Evolutionary conservation across 2,329 filamentous ascomycete species (phyloP).

Genomic region (Colletotrichum spinosum): DNA sequence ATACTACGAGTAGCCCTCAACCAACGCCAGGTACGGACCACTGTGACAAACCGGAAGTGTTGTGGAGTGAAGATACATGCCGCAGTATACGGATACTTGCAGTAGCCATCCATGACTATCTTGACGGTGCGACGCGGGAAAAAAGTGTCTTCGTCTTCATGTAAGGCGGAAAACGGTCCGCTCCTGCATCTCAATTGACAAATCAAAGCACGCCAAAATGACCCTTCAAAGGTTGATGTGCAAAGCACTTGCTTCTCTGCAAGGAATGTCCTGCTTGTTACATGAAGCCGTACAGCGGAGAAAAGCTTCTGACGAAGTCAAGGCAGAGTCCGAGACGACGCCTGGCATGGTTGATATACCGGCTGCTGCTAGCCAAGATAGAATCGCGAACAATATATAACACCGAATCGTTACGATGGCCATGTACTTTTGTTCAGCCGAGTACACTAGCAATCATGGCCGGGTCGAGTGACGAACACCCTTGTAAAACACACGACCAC

Average conservation of each 20-base stretch:
- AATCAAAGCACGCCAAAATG: conserved; percentile 15
- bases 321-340: background rate
- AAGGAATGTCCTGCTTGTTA: conserved; percentile 24
- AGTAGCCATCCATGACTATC: conserved; percentile 5
- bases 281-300: conserved; percentile 3
- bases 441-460: background rate
- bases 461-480: conserved; percentile 9
- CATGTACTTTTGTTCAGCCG: background rate
- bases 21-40: background rate
- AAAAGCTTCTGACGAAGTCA: background rate
- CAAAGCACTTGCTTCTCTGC: conserved; percentile 15
- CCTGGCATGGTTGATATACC: too few relatives aligned
- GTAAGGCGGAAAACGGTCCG: conserved; percentile 38
- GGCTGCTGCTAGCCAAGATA: too few relatives aligned
- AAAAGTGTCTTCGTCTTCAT: conserved; percentile 34
- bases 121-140: conserved; percentile 23
- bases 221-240: conserved; percentile 19
- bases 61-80: too few relatives aligned
- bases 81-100: background rate
- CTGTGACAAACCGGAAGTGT: background rate
- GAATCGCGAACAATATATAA: too few relatives aligned
- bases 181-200: conserved; percentile 35
- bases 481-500: too few relatives aligned
- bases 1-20: background rate
- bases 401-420: too few relatives aligned